Evolutionary conservation across 306 rosid genomes (phyloP), one percentile per base, ranked within the genome.

Genomic region (Castanea crenata): DNA sequence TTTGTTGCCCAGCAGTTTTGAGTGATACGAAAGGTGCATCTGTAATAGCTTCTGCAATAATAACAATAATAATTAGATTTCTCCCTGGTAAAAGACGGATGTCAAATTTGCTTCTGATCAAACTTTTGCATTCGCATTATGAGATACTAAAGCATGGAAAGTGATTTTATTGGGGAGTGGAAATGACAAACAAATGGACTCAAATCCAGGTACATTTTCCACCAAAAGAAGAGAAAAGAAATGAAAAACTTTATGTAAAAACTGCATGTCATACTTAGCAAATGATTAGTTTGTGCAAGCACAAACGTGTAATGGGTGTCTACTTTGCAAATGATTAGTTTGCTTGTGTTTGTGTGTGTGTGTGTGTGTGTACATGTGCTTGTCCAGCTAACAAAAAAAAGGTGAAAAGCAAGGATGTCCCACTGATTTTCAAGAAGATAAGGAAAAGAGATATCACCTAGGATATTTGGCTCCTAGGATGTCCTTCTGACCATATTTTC

Each of bases 401-500:
- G 16, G 54, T 49, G 59, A n/a, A 55, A 15, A n/a, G 21, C 73
- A 55, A 64, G 54, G 16, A 49, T 49, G 54, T 11, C 54, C 54
- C 54, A 12, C 54, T 49, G 32, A 59, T 62, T 63, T 63, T 63
- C 10, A 27, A 44, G 25, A 27, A 23, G 35, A 78, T 49, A 27
- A 20, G 51, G 14, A n/a, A 72, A 80, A 68, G 64, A 57, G 11
- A 34, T 16, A 65, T 80, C 80, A 94, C 98, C 98, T 91, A 4
- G 95, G 97, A 85, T 86, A 80, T 83, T 86, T 91, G 73, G 97
- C 82, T 70, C 93, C 91, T 2, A 93, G 91, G 78, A 93, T 93
- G 79, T 93, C 93, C 77, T 93, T 93, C 79, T 93, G 98, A 59
- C 98, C 98, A 41, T 93, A 93, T 83, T 93, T 93, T 90, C 98